phyloP scores from a whole-genome alignment of 1,284 basidiomycete species.

The Malassezia dermatis region DNA sequence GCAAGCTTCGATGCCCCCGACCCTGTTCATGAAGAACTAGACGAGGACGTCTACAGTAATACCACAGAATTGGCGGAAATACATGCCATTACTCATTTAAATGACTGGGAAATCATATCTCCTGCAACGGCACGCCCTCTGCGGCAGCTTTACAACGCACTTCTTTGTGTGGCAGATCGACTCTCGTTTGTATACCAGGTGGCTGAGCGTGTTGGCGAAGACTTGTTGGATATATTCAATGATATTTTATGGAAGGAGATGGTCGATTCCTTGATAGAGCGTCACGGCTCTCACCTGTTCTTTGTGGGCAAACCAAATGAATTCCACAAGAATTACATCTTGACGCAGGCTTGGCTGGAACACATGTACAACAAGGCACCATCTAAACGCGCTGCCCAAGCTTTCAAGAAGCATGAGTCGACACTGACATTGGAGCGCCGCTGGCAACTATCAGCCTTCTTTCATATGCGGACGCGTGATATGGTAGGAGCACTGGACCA shows the following conservation, averaged over 20 bases:
- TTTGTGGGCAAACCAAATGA: conserved; percentile 79
- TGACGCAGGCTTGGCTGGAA: conserved; percentile 72
- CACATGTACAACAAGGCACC: conserved; percentile 72
- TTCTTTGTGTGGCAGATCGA: not conserved
- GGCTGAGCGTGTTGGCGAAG: conserved; percentile 6
- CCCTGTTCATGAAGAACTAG: not conserved
- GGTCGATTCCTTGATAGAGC: conserved; percentile 65
- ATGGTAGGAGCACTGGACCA: conserved; percentile 54
- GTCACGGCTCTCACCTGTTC: conserved; percentile 71
- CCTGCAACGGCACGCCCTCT: not conserved
- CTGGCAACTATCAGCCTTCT: conserved; percentile 94
- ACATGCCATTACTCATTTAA: not conserved
- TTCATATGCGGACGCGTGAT: conserved; percentile 94
- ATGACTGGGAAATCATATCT: not conserved
- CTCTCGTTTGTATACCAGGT: not conserved
- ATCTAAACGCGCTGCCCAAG: conserved; percentile 49
- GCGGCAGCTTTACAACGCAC: not conserved
- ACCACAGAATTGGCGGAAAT: not conserved
- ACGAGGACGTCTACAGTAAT: not conserved
- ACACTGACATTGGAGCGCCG: conserved; percentile 66
- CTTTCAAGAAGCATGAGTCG: conserved; percentile 55
- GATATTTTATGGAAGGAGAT: conserved; percentile 81
- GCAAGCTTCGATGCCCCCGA: not conserved
- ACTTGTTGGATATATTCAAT: conserved; percentile 25
- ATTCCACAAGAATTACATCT: conserved; percentile 69